Evolutionary conservation across 2,329 filamentous ascomycete genomes (phyloP).

Genomic region (Aspergillus quadrilineatus): DNA sequence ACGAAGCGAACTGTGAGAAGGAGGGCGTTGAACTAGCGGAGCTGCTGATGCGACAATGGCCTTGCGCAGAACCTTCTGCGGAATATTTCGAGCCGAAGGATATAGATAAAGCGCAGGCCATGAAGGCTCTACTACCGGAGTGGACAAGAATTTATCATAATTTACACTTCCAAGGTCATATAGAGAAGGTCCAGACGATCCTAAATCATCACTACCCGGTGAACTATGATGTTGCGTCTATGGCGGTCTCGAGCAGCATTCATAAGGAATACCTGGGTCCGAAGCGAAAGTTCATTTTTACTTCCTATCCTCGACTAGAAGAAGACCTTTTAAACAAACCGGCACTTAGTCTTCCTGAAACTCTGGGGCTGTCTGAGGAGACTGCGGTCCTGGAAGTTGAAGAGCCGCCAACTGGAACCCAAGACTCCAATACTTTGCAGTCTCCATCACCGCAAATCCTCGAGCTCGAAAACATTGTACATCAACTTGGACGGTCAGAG

Average conservation of each 20-base stretch:
- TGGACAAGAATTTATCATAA: slow-evolving; percentile 55
- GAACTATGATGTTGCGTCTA: neutral
- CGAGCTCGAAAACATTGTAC: slow-evolving; percentile 29
- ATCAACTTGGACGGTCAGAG: slow-evolving; percentile 20
- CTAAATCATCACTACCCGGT: slow-evolving; percentile 31
- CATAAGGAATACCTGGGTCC: neutral
- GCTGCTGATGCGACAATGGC: slow-evolving; percentile 49
- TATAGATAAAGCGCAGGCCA: slow-evolving; percentile 34
- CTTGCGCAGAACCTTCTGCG: slow-evolving; percentile 38
- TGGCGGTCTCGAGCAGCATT: neutral
- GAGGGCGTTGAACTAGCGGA: slow-evolving; percentile 43
- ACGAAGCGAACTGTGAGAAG: slow-evolving; percentile 32
- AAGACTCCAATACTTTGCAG: neutral
- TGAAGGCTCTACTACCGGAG: slow-evolving; percentile 38
- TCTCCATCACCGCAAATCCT: slow-evolving; percentile 8
- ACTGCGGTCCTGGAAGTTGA: neutral
- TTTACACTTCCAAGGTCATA: slow-evolving; percentile 45
- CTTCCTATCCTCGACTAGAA: neutral
- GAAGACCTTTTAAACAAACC: slow-evolving; percentile 1
- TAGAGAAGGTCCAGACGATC: slow-evolving; percentile 46
- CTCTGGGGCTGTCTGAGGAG: neutral
- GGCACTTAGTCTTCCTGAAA: no score
- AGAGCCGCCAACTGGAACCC: neutral
- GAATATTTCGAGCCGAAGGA: slow-evolving; percentile 27
- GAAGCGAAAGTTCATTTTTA: neutral